Conservation (phyloP, 352 stramenopile species). For the Phytopythium delawarense region DNA sequence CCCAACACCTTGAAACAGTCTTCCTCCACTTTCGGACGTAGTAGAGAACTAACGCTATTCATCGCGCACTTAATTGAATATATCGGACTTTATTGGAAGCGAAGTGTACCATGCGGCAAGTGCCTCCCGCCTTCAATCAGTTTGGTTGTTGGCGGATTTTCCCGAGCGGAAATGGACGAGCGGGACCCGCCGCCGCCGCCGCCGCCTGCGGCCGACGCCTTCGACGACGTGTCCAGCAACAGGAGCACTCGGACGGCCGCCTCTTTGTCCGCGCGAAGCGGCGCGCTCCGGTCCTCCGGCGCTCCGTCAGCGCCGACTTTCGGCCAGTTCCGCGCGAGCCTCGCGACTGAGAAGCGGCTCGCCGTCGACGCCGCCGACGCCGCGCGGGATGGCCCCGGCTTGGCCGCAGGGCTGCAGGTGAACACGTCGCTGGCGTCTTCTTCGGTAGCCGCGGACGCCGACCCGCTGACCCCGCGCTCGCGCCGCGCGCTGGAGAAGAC, state of each 20-base stretch:
- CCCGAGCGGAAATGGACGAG: constrained; percentile 4
- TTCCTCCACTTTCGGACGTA: background rate
- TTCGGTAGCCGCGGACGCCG: constrained; percentile 13
- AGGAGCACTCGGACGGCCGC: background rate
- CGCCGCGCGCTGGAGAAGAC: constrained; percentile 45
- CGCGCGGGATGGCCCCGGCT: background rate
- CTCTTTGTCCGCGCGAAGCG: background rate
- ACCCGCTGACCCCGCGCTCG: constrained; percentile 48
- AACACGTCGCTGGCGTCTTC: background rate
- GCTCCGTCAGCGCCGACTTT: constrained; percentile 11
- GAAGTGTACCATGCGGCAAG: background rate
- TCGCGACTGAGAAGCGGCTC: background rate
- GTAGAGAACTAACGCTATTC: background rate
- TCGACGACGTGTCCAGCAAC: background rate
- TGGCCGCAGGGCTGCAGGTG: constrained; percentile 10
- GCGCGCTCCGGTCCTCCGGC: background rate
- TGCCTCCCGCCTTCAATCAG: constrained; percentile 6
- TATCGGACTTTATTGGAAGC: background rate
- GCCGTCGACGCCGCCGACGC: background rate
- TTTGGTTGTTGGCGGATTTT: background rate
- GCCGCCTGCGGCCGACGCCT: background rate
- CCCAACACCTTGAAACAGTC: background rate
- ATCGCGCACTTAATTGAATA: background rate
- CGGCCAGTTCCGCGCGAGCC: constrained; percentile 16
- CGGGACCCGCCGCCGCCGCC: constrained; percentile 25